phyloP scores from a whole-genome alignment of 768 basidiomycete genomes.

The Hypholoma sublateritium region DNA sequence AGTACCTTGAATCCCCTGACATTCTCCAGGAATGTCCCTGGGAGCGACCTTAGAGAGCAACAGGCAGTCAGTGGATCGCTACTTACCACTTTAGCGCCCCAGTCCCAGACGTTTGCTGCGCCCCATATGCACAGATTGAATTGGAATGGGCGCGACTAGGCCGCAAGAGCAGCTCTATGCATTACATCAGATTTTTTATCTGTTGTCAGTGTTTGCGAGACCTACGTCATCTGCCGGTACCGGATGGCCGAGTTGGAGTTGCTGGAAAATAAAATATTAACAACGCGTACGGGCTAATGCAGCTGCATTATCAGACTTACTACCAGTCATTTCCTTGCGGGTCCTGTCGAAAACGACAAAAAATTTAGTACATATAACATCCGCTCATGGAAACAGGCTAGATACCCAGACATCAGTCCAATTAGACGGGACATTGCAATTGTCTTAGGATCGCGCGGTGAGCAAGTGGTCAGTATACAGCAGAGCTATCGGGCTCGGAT shows the following conservation, averaged over 20 bases:
- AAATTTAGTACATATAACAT: neutral
- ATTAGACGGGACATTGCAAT: slow-evolving; percentile 16
- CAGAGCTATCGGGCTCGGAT: neutral
- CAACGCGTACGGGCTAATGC: neutral
- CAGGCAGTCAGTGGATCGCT: neutral
- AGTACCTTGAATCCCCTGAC: slow-evolving; percentile 14
- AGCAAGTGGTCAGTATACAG: too few species aligned
- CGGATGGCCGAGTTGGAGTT: slow-evolving; percentile 59
- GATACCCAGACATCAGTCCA: slow-evolving; percentile 13
- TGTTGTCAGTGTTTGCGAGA: neutral
- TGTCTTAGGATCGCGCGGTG: slow-evolving; percentile 2
- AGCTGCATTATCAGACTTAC: neutral
- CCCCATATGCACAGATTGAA: slow-evolving; percentile 58
- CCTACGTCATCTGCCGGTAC: slow-evolving; percentile 56
- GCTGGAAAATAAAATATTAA: slow-evolving; percentile 22
- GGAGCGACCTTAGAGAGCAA: neutral
- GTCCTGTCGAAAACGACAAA: too few species aligned
- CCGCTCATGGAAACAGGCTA: neutral
- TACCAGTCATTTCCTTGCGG: slow-evolving; percentile 15
- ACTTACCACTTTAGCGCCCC: slow-evolving; percentile 48
- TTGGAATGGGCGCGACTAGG: slow-evolving; percentile 44
- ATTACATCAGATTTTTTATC: neutral
- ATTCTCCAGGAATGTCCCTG: slow-evolving; percentile 20
- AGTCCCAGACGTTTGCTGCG: slow-evolving; percentile 52
- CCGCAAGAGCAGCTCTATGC: slow-evolving; percentile 42